Percentiles rank a stretch among this genome's conserved stretches.
phyloP scores from a whole-genome alignment of 2,329 filamentous ascomycete species.

The Lachnellula willkommii region DNA sequence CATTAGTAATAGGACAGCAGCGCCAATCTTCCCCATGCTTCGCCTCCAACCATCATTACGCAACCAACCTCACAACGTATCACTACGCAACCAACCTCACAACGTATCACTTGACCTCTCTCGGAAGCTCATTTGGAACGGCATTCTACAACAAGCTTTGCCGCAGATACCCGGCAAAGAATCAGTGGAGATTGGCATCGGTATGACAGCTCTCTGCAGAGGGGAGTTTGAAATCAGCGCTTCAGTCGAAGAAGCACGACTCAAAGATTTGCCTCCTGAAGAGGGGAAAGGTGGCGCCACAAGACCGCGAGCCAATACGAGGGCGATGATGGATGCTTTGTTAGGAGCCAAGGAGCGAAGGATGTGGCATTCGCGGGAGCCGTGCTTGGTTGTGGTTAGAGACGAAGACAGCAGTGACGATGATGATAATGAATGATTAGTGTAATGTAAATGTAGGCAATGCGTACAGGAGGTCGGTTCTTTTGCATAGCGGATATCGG shows the following conservation, averaged over 20 bases:
- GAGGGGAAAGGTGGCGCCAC: constrained; percentile 26
- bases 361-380: constrained; percentile 59
- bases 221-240: constrained; percentile 80
- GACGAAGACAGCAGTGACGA: constrained; percentile 35
- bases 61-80: constrained; percentile 57
- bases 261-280: constrained; percentile 31
- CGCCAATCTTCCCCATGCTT: constrained; percentile 65
- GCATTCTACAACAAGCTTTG: constrained; percentile 70
- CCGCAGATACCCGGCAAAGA: constrained; percentile 56
- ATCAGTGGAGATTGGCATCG: constrained; percentile 57
- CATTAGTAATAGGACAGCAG: constrained; percentile 66
- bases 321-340: constrained; percentile 53
- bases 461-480: neutral
- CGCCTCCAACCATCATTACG: constrained; percentile 72
- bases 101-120: too few relatives aligned
- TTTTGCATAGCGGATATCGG: neutral
- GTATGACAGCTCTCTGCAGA: constrained; percentile 68
- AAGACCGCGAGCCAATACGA: constrained; percentile 47
- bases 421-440: constrained; percentile 17
- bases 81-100: too few relatives aligned
- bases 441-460: neutral
- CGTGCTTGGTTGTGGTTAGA: constrained; percentile 49
- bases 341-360: constrained; percentile 55
- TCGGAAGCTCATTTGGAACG: constrained; percentile 79
- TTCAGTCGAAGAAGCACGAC: constrained; percentile 71